These are phyloP conservation scores for Pythium pyrilobum DNA, from an alignment of 352 stramenopile species.

Conservation along the genomic window DNA sequence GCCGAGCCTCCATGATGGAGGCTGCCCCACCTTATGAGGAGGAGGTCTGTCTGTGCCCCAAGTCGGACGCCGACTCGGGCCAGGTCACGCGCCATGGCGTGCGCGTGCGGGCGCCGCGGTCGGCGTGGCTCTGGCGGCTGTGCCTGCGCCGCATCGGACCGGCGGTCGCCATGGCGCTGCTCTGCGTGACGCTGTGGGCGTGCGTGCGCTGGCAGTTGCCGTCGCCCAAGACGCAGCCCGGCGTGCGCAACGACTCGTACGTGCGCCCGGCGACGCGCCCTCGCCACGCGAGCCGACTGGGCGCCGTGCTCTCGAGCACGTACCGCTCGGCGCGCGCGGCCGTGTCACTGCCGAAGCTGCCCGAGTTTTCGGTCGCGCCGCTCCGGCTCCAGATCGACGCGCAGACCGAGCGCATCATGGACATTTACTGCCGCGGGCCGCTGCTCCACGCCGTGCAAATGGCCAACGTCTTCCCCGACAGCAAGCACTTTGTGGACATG, in stretches of 20 bases:
- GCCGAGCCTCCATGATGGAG: not conserved
- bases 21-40: constrained; percentile 10
- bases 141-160: constrained; percentile 5
- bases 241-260: constrained; percentile 11
- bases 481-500: constrained; percentile 93
- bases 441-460: constrained; percentile 72
- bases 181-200: constrained; percentile 12
- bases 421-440: constrained; percentile 69
- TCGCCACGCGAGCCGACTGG: not conserved
- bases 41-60: constrained; percentile 19
- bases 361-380: constrained; percentile 15
- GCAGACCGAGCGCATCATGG: constrained; percentile 53
- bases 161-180: constrained; percentile 10
- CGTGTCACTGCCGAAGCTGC: constrained; percentile 8
- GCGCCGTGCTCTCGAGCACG: not conserved
- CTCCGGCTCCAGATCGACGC: constrained; percentile 28
- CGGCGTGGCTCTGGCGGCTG: not conserved
- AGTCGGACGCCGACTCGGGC: not conserved
- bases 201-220: constrained; percentile 11
- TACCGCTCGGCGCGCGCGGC: not conserved
- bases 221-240: not conserved
- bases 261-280: not conserved
- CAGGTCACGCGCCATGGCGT: constrained; percentile 7
- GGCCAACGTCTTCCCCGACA: constrained; percentile 78
- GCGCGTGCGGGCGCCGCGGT: not conserved